Percentiles rank a stretch among this genome's conserved stretches.
These are phyloP conservation scores for Rhodotorula sp. DNA, from an alignment of 1,284 basidiomycete species.

Conservation along the genomic window DNA sequence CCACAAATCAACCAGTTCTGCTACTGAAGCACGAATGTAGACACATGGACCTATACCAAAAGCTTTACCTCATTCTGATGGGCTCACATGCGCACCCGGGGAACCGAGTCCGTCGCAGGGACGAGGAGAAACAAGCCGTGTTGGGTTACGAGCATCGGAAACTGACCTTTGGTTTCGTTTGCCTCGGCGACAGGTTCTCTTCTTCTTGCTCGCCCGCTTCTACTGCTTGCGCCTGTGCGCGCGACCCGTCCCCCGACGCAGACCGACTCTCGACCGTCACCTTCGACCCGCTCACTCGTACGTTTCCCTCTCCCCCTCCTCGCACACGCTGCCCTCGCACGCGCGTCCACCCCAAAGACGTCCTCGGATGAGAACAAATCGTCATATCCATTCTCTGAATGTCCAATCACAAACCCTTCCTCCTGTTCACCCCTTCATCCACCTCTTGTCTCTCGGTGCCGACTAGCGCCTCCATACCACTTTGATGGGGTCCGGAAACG, in stretches of 20 bases:
- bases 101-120: neutral
- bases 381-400: constrained; percentile 15
- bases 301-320: neutral
- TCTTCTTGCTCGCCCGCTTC: neutral
- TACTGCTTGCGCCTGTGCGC: neutral
- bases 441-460: neutral
- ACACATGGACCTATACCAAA: constrained; percentile 28
- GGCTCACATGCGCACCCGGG: neutral
- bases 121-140: neutral
- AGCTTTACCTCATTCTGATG: constrained; percentile 32
- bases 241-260: no score
- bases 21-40: constrained; percentile 15
- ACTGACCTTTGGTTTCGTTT: neutral
- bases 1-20: constrained; percentile 29
- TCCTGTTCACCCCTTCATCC: neutral
- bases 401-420: neutral
- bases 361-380: neutral
- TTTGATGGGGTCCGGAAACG: neutral
- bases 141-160: neutral
- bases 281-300: no score
- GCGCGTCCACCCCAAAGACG: neutral
- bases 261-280: no score
- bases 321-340: neutral
- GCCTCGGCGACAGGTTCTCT: neutral
- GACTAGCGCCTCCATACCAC: neutral